Evolutionary conservation across 371 early-diverging fungal genomes (phyloP).

Genomic region (Batkoa obscura): DNA sequence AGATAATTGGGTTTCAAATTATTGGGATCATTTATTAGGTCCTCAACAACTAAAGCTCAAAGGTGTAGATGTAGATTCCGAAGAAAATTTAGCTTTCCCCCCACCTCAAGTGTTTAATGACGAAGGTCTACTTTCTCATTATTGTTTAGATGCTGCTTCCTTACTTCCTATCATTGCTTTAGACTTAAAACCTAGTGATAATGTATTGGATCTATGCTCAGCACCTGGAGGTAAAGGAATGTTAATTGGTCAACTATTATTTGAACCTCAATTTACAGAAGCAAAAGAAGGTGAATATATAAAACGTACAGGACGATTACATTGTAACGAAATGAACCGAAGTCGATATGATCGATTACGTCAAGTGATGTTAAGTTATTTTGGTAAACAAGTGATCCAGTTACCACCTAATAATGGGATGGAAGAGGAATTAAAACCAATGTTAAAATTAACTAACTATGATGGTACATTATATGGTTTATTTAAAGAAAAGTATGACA

Average conservation of each 20-base stretch:
- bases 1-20: not conserved
- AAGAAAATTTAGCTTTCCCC: not conserved
- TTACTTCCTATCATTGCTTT: constrained; percentile 35
- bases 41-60: not conserved
- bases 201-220: constrained; percentile 47
- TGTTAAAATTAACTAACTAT: constrained; percentile 15
- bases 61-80: not conserved
- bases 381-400: not conserved
- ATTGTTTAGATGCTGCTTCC: constrained; percentile 46
- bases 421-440: not conserved
- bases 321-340: not conserved
- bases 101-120: not conserved
- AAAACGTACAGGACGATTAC: not conserved
- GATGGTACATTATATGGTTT: constrained; percentile 27
- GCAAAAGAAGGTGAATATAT: too few relatives aligned
- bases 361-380: not conserved
- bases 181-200: constrained; percentile 21
- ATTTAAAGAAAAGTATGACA: constrained; percentile 27
- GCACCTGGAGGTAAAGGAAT: constrained; percentile 48
- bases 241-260: constrained; percentile 7
- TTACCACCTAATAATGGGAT: not conserved
- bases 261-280: not conserved
- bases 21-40: not conserved
- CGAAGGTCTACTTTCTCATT: constrained; percentile 13
- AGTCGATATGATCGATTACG: not conserved